phyloP scores from a whole-genome alignment of 495 filamentous ascomycete genomes.

The Astrocystis sublimbata region DNA sequence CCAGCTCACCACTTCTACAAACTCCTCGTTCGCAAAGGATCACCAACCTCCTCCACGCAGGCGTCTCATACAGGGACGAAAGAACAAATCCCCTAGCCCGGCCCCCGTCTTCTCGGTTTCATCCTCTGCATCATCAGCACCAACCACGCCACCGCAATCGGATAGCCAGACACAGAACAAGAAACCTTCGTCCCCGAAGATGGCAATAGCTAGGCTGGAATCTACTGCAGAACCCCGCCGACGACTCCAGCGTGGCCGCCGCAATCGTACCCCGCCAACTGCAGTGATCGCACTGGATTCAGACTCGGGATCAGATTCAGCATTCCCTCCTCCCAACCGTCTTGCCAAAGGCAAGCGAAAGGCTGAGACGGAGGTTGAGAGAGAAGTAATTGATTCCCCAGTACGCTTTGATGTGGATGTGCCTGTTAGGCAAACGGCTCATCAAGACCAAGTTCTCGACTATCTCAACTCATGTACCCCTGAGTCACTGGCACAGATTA shows the following conservation, averaged over 20 bases:
- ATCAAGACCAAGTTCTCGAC: constrained; percentile 55
- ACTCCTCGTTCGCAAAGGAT: constrained; percentile 10
- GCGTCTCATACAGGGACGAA: constrained; percentile 29
- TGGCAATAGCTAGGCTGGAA: constrained; percentile 24
- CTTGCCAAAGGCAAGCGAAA: constrained; percentile 22
- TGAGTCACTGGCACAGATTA: constrained; percentile 75
- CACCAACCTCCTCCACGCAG: constrained; percentile 21
- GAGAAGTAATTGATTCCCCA: neutral
- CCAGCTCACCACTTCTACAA: neutral
- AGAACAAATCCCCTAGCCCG: constrained; percentile 20
- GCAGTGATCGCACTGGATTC: constrained; percentile 18
- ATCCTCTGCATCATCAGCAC: constrained; percentile 24
- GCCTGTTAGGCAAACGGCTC: constrained; percentile 34
- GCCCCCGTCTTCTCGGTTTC: constrained; percentile 28
- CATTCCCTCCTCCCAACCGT: neutral
- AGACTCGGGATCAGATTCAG: constrained; percentile 8
- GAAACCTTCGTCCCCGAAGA: neutral
- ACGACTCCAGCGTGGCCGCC: constrained; percentile 62
- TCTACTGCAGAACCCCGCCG: constrained; percentile 39
- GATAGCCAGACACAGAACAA: constrained; percentile 14
- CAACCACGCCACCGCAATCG: constrained; percentile 24
- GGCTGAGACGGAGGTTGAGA: constrained; percentile 10
- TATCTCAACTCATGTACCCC: constrained; percentile 81
- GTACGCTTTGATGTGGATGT: constrained; percentile 54
- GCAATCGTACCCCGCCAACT: constrained; percentile 49